Base-by-base conservation (phyloP, 306 rosid genomes). In the Styphnolobium japonicum region DNA sequence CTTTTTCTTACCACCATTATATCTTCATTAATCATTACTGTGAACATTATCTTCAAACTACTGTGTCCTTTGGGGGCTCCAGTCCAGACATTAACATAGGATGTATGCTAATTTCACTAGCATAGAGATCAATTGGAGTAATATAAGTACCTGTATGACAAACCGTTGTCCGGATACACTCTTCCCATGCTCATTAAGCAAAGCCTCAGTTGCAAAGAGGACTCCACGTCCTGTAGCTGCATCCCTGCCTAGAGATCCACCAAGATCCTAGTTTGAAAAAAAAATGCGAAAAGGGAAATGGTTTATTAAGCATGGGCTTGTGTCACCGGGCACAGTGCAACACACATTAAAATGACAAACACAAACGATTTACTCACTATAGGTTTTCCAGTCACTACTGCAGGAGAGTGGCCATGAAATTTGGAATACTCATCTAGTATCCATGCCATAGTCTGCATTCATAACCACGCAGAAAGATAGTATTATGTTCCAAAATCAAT, bases 171-270 rank as follows among this genome's bases (percentile, higher is more conserved):
- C 97, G 0, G 88, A 79, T 51, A 91, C 84, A 87, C 68, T 82
- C 82, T 82, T 86, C 49, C 97, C 96, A 79, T 93, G 5, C 75
- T 93, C 94, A 25, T 89, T 82, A 64, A 93, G 94, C 75, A 93
- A 76, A 31, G 96, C 96, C 87, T 93, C 94, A 2, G 97, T 89
- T 45, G 91, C 97, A 75, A 89, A 93, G 53, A 93, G 89, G 71
- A 93, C 94, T 57, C 97, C 97, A 53, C 97, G 62, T 60, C 96
- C 97, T 0, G 97, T 91, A 7, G 97, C 96, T 22, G 97, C 96
- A 79, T 93, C 97, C 86, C 97, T 89, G 29, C 97, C 97, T 12
- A 91, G 87, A 73, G 97, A 93, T 62, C 97, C 96, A 61, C 97
- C 97, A 33, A 93, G 96, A 83, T 91, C 97, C 96, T 93, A 74